A percentile compares a stretch with the other conserved stretches of the same genome.
These are phyloP conservation scores for Boletus bicolor DNA, from an alignment of 768 basidiomycete species.

Conservation along the genomic window DNA sequence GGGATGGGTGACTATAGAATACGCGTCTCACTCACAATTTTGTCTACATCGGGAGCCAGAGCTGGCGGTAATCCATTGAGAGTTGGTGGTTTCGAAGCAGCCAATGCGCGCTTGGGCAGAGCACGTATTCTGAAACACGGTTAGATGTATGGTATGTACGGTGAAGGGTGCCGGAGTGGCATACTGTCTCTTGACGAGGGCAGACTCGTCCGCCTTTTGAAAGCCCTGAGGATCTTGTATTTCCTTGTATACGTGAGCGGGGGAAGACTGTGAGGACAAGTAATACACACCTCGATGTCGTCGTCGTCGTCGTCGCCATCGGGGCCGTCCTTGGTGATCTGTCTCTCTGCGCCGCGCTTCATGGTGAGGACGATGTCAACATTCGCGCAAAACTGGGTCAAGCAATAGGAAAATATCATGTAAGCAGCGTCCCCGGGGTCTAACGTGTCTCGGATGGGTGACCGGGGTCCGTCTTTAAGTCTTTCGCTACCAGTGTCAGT, in stretches of 20 bases:
- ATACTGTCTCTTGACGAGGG: conserved; percentile 56
- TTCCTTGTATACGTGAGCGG: conserved; percentile 36
- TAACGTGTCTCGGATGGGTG: not conserved
- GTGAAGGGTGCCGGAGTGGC: conserved; percentile 22
- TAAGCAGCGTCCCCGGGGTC: conserved; percentile 22
- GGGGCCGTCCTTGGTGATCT: conserved; percentile 56
- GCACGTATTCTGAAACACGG: conserved; percentile 52
- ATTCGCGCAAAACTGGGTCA: not conserved
- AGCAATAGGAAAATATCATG: conserved; percentile 19
- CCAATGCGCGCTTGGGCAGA: conserved; percentile 51
- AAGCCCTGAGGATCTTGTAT: conserved; percentile 42
- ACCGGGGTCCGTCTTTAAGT: conserved; percentile 1
- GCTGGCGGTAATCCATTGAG: conserved; percentile 26
- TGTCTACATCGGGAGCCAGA: conserved; percentile 21
- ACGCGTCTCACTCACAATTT: conserved; percentile 25
- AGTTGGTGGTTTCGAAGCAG: conserved; percentile 20
- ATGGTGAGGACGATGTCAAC: conserved; percentile 34
- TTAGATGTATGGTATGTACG: conserved; percentile 7
- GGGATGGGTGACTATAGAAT: conserved; percentile 11
- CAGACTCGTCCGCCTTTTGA: conserved; percentile 56
- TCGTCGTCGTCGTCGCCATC: conserved; percentile 39
- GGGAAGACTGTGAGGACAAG: not conserved
- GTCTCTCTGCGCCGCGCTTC: conserved; percentile 76
- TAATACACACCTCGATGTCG: conserved; percentile 31
- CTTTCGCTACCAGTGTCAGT: not conserved